These are phyloP conservation scores for Coprinellus aureogranulatus DNA, from an alignment of 768 basidiomycete genomes.

Conservation along the genomic window DNA sequence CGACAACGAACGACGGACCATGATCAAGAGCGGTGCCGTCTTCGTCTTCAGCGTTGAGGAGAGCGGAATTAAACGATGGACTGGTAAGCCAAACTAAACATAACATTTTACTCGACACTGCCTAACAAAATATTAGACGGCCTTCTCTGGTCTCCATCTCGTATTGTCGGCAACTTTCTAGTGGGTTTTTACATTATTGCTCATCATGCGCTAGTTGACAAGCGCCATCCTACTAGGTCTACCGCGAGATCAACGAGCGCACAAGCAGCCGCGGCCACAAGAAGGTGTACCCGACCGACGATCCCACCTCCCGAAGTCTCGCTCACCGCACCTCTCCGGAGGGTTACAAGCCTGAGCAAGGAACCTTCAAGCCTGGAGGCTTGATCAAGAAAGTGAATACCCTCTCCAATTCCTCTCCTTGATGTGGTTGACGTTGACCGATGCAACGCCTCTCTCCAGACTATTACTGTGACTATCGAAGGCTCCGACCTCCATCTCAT, in stretches of 20 bases:
- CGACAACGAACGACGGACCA: conserved; percentile 69
- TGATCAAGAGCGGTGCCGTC: conserved; percentile 67
- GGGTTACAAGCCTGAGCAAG: conserved; percentile 44
- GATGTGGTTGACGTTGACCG: neutral
- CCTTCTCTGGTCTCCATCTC: conserved; percentile 77
- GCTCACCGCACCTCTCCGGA: conserved; percentile 42
- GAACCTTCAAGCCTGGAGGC: conserved; percentile 67
- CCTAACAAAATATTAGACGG: conserved; percentile 38
- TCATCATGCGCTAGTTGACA: neutral
- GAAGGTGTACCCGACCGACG: conserved; percentile 51
- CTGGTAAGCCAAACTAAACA: conserved; percentile 44
- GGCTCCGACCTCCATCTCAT: conserved; percentile 80
- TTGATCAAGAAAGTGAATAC: conserved; percentile 73
- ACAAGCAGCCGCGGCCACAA: conserved; percentile 55
- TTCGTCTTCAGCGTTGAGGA: conserved; percentile 89
- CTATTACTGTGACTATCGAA: conserved; percentile 80
- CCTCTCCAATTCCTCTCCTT: neutral
- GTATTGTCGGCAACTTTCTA: conserved; percentile 83
- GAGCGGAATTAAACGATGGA: conserved; percentile 87
- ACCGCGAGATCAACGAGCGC: conserved; percentile 76
- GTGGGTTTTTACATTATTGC: conserved; percentile 38
- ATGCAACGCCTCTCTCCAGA: no score
- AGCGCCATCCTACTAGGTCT: conserved; percentile 51
- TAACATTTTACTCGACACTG: conserved; percentile 15
- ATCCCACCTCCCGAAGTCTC: conserved; percentile 36